Evolutionary conservation across 2,329 filamentous ascomycete species (phyloP).

Genomic region (Cercospora sojina): DNA sequence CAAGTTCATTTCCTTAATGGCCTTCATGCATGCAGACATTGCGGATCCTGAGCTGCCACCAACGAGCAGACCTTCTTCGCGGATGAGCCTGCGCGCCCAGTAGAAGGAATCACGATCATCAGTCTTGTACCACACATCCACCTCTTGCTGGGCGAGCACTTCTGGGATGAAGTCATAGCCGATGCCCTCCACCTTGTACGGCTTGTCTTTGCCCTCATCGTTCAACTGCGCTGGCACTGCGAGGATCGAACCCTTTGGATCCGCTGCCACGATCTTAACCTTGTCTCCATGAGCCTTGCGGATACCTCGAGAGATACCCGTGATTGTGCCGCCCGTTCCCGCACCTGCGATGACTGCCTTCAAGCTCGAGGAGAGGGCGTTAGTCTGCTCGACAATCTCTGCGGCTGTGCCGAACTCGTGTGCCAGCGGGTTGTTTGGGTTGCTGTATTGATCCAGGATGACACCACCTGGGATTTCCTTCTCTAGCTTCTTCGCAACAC

Average conservation of each 20-base stretch:
- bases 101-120: slow-evolving; percentile 88
- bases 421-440: slow-evolving; percentile 84
- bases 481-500: slow-evolving; percentile 82
- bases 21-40: slow-evolving; percentile 75
- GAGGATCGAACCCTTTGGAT: slow-evolving; percentile 88
- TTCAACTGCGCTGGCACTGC: slow-evolving; percentile 80
- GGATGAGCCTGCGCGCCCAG: slow-evolving; percentile 84
- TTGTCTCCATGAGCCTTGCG: slow-evolving; percentile 75
- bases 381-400: slow-evolving; percentile 91
- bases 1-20: slow-evolving; percentile 73
- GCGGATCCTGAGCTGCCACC: slow-evolving; percentile 93
- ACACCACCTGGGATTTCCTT: slow-evolving; percentile 97
- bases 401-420: slow-evolving; percentile 94
- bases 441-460: slow-evolving; percentile 95
- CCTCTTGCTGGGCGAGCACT: slow-evolving; percentile 74
- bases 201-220: slow-evolving; percentile 72
- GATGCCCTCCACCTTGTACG: slow-evolving; percentile 98
- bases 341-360: slow-evolving; percentile 85
- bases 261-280: slow-evolving; percentile 87
- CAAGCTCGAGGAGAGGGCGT: slow-evolving; percentile 62
- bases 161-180: slow-evolving; percentile 98
- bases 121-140: slow-evolving; percentile 98
- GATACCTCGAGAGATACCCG: slow-evolving; percentile 79
- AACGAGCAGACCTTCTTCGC: slow-evolving; percentile 90
- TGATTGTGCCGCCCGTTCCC: slow-evolving; percentile 93